These are phyloP conservation scores for Talaromyces rugulosus DNA, from an alignment of 2,329 filamentous ascomycete genomes.

Conservation along the genomic window DNA sequence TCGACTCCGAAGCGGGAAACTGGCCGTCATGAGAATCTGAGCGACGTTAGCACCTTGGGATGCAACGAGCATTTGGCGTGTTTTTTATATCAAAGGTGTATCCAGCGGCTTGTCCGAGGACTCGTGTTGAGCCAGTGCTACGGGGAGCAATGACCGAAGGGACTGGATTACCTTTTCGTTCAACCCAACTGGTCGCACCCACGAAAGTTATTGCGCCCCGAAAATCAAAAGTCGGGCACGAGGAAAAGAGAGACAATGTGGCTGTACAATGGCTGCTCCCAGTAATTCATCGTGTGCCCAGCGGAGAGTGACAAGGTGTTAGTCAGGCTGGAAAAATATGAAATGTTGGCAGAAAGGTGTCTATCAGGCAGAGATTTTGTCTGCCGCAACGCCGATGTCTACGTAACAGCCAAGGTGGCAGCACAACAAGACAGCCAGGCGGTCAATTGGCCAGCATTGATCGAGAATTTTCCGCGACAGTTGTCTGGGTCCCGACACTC, in stretches of 20 bases:
- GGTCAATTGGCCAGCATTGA: conserved; percentile 13
- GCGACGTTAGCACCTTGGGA: not conserved
- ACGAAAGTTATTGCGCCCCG: conserved; percentile 20
- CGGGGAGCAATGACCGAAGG: not conserved
- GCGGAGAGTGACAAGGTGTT: conserved; percentile 20
- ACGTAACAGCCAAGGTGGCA: conserved; percentile 8
- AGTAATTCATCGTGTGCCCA: conserved; percentile 33
- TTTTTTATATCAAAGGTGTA: conserved; percentile 7
- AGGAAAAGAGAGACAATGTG: conserved; percentile 19
- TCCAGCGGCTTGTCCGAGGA: conserved; percentile 12
- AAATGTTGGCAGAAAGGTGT: conserved; percentile 19
- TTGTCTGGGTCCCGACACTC: conserved; percentile 2
- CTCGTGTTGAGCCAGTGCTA: conserved; percentile 4
- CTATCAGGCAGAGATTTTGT: conserved; percentile 11
- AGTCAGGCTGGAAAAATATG: conserved; percentile 14
- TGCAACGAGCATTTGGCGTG: not conserved
- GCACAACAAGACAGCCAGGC: conserved; percentile 9
- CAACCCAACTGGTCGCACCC: conserved; percentile 9
- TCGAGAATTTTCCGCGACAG: conserved; percentile 4
- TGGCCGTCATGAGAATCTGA: conserved; percentile 13
- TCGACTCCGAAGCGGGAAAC: conserved; percentile 5
- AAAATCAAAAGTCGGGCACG: conserved; percentile 15
- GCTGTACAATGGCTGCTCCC: conserved; percentile 19
- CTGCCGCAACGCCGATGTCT: conserved; percentile 6
- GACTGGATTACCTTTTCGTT: not conserved